phyloP scores from a whole-genome alignment of 2,329 filamentous ascomycete genomes.

The Colletotrichum brevisporum region DNA sequence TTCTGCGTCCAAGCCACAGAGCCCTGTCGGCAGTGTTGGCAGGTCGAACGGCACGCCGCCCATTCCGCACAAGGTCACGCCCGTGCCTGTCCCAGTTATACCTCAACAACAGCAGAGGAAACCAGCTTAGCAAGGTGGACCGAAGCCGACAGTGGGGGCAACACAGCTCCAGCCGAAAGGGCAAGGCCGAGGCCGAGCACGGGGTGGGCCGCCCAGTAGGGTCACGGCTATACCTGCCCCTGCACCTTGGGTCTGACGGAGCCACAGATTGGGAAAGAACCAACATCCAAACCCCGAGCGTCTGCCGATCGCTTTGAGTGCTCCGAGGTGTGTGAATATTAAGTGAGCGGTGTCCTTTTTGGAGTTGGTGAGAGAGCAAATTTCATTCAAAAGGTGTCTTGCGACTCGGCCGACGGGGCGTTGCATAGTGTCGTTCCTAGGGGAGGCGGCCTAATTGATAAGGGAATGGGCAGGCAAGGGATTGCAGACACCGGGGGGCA shows the following conservation, averaged over 20 bases:
- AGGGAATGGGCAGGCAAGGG: conserved; percentile 23
- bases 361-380: conserved; percentile 27
- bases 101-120: conserved; percentile 52
- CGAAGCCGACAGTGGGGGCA: background rate
- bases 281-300: background rate
- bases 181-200: background rate
- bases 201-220: background rate
- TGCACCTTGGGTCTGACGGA: background rate
- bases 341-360: conserved; percentile 24
- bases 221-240: background rate
- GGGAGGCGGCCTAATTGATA: conserved; percentile 19
- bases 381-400: conserved; percentile 16
- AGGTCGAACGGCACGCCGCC: conserved; percentile 52
- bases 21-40: conserved; percentile 34
- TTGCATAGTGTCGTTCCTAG: conserved; percentile 4
- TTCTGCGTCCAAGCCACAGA: conserved; percentile 52
- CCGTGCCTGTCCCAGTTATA: conserved; percentile 59
- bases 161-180: background rate
- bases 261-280: background rate
- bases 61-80: conserved; percentile 58
- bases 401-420: background rate
- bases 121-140: conserved; percentile 26
- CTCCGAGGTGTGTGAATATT: conserved; percentile 32
- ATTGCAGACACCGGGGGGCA: background rate
- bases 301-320: conserved; percentile 13